Conservation (phyloP, 805 yeast species). For the Nakazawaea ambrosiae region DNA sequence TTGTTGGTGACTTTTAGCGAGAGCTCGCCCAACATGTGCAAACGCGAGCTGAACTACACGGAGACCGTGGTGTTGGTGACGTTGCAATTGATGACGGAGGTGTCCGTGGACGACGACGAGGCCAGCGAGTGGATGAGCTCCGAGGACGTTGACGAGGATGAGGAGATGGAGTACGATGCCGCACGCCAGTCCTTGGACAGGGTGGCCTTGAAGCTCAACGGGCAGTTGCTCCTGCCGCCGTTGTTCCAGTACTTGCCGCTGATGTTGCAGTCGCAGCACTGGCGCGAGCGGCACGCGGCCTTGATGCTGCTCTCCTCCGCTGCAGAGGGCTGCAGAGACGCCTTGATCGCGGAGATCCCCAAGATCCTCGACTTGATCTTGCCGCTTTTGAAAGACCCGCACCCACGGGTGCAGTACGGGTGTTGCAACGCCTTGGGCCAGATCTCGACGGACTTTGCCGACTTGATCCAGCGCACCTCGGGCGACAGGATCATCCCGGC, state of each 20-base stretch:
- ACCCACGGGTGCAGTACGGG: constrained; percentile 94
- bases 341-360: constrained; percentile 74
- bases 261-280: constrained; percentile 66
- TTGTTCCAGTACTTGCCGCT: constrained; percentile 80
- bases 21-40: constrained; percentile 93
- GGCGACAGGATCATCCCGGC: constrained; percentile 83
- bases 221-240: constrained; percentile 77
- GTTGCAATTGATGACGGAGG: constrained; percentile 84
- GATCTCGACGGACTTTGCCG: constrained; percentile 94
- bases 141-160: constrained; percentile 72
- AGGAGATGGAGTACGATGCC: constrained; percentile 80
- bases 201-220: constrained; percentile 76
- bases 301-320: constrained; percentile 95
- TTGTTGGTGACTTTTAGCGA: constrained; percentile 86
- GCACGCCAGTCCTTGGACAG: constrained; percentile 95
- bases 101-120: constrained; percentile 82
- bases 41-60: constrained; percentile 65
- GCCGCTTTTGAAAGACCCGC: constrained; percentile 80
- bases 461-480: constrained; percentile 72
- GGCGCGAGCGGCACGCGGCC: constrained; percentile 97
- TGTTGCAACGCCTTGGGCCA: constrained; percentile 97
- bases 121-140: constrained; percentile 84
- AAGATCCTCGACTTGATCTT: constrained; percentile 75
- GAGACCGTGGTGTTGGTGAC: constrained; percentile 66
- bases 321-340: constrained; percentile 95